A percentile compares a stretch with the other conserved stretches of the same genome.
These are phyloP conservation scores for Alopecurus myosuroides DNA, from an alignment of 176 grass and related monocot genomes.

Conservation along the genomic window DNA sequence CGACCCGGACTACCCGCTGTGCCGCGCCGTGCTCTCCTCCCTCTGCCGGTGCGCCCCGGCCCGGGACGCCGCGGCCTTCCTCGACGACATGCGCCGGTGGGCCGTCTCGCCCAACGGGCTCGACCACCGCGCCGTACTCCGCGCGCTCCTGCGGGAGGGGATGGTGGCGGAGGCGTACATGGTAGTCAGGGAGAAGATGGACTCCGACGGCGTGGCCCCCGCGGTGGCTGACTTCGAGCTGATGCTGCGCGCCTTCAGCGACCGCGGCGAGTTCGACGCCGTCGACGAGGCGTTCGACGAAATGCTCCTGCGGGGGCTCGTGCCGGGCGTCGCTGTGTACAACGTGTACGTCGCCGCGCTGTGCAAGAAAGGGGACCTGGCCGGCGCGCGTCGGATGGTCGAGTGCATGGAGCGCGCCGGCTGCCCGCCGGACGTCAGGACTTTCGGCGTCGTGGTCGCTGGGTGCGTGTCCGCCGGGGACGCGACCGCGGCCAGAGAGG, in stretches of 20 bases:
- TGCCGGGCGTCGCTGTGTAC: slow-evolving; percentile 40
- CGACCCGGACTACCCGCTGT: slow-evolving; percentile 4
- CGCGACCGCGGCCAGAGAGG: slow-evolving; percentile 29
- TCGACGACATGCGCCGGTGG: slow-evolving; percentile 55
- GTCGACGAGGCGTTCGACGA: slow-evolving; percentile 66
- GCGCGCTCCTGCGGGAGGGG: slow-evolving; percentile 35
- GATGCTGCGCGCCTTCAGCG: slow-evolving; percentile 25
- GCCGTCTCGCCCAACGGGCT: slow-evolving; percentile 14
- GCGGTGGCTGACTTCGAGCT: slow-evolving; percentile 24
- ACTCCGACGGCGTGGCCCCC: slow-evolving; percentile 22
- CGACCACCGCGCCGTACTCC: slow-evolving; percentile 34
- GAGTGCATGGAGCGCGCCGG: slow-evolving; percentile 62
- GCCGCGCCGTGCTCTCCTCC: slow-evolving; percentile 21
- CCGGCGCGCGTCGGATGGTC: slow-evolving; percentile 47
- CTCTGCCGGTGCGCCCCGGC: slow-evolving; percentile 3
- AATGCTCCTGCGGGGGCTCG: slow-evolving; percentile 56
- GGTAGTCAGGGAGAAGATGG: slow-evolving; percentile 43
- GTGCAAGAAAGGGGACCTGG: slow-evolving; percentile 40
- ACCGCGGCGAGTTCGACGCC: slow-evolving; percentile 1
- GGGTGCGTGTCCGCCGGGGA: slow-evolving; percentile 23
- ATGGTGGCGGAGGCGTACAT: slow-evolving; percentile 43
- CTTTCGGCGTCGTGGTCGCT: slow-evolving; percentile 31
- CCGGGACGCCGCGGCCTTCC: slow-evolving; percentile 22
- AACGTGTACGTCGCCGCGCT: slow-evolving; percentile 36
- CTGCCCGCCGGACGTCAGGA: slow-evolving; percentile 29